These are phyloP conservation scores for Pochonia chlamydosporia DNA, from an alignment of 2,329 filamentous ascomycete species.

Conservation along the genomic window DNA sequence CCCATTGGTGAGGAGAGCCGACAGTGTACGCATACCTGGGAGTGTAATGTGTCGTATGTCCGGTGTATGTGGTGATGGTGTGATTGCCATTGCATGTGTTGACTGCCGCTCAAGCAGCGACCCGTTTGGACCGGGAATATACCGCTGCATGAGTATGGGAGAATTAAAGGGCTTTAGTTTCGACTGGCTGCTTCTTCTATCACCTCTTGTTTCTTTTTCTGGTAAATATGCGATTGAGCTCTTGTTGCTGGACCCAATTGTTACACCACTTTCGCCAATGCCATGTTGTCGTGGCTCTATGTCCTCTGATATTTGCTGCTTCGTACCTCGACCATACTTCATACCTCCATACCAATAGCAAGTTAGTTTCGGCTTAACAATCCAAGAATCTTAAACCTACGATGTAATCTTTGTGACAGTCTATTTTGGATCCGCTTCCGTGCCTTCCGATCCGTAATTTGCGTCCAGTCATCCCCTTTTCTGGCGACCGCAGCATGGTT, in stretches of 20 bases:
- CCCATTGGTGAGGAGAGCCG: neutral
- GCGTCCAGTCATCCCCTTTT: conserved; percentile 2
- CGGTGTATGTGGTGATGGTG: neutral
- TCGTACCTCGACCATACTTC: neutral
- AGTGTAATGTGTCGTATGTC: neutral
- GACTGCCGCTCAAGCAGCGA: neutral
- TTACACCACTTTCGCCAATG: neutral
- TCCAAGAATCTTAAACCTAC: neutral
- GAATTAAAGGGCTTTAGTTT: too few species aligned
- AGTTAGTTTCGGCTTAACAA: neutral
- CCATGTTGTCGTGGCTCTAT: neutral
- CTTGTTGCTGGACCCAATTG: neutral
- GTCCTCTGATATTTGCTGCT: neutral
- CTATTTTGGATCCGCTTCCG: conserved; percentile 1
- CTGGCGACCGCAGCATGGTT: neutral
- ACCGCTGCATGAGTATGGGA: neutral
- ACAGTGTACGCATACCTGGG: neutral
- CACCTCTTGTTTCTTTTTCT: neutral
- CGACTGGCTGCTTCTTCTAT: neutral
- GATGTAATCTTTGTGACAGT: neutral
- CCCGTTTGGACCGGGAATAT: neutral
- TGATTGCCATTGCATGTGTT: neutral
- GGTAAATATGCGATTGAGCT: neutral
- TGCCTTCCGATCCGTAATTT: neutral
- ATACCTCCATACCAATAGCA: neutral